Conservation (phyloP, 441 rosid species). For the Adansonia gregorii region DNA sequence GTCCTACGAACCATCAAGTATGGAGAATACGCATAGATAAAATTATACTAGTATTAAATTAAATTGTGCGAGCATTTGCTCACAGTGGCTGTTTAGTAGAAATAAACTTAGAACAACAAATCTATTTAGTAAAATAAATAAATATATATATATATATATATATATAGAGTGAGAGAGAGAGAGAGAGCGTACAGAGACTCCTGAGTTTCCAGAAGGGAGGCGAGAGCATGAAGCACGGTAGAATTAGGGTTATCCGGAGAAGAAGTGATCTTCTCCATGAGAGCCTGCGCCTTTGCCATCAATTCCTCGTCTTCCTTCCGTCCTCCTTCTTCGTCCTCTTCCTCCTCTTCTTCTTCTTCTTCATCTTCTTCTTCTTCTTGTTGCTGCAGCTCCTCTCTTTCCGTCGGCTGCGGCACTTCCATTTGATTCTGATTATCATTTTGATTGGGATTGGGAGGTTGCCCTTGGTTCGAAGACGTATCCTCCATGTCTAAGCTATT, state of each 20-base stretch:
- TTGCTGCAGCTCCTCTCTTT: constrained; percentile 30
- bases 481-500: constrained; percentile 17
- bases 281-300: constrained; percentile 70
- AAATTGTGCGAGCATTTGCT: background rate
- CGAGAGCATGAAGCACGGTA: constrained; percentile 70
- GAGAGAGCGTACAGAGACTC: constrained; percentile 57
- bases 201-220: constrained; percentile 76
- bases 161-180: background rate
- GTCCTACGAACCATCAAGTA: background rate
- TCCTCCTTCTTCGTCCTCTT: constrained; percentile 45
- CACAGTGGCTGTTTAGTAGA: background rate
- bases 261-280: constrained; percentile 81
- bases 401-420: constrained; percentile 13
- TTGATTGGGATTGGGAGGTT: constrained; percentile 21
- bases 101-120: background rate
- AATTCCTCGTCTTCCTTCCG: constrained; percentile 66
- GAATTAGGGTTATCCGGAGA: constrained; percentile 82
- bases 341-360: constrained; percentile 44
- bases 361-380: constrained; percentile 26
- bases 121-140: background rate
- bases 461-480: constrained; percentile 7
- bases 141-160: background rate
- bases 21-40: background rate
- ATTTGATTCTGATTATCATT: constrained; percentile 20
- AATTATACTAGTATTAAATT: background rate